A percentile compares a stretch with the other conserved stretches of the same genome.
Evolutionary conservation across 441 rosid genomes (phyloP).

Genomic region (Hypseocharis bilobata): DNA sequence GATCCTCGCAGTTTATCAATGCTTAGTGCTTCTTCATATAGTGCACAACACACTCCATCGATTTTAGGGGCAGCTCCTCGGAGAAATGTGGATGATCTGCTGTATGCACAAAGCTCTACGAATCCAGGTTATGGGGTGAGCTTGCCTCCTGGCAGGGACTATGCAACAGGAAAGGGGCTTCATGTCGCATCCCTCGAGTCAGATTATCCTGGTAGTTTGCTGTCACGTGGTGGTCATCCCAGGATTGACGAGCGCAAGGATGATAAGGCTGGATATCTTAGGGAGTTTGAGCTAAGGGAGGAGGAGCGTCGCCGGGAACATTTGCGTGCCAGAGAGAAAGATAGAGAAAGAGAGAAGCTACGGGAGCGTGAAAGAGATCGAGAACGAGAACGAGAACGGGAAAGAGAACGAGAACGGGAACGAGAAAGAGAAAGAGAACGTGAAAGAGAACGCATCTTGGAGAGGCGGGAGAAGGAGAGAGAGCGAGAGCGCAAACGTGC

Average conservation of each 20-base stretch:
- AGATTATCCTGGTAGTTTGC: slow-evolving; percentile 48
- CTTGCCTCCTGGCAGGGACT: slow-evolving; percentile 96
- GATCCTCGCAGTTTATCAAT: slow-evolving; percentile 62
- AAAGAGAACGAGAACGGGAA: slow-evolving; percentile 16
- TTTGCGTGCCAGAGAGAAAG: slow-evolving; percentile 78
- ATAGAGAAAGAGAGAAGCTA: slow-evolving; percentile 69
- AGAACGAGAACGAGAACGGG: slow-evolving; percentile 46
- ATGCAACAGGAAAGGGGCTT: slow-evolving; percentile 78
- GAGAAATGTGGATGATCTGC: slow-evolving; percentile 69
- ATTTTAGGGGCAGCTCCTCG: slow-evolving; percentile 87
- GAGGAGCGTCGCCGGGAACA: slow-evolving; percentile 81
- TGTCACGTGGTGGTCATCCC: slow-evolving; percentile 47
- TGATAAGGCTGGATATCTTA: slow-evolving; percentile 86
- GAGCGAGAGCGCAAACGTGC: slow-evolving; percentile 67
- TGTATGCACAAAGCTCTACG: slow-evolving; percentile 52
- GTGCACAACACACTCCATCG: slow-evolving; percentile 66
- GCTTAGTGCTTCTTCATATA: slow-evolving; percentile 54
- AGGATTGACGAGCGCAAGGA: slow-evolving; percentile 72
- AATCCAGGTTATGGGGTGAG: slow-evolving; percentile 99
- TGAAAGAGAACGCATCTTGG: slow-evolving; percentile 57
- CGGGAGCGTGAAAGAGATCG: slow-evolving; percentile 52
- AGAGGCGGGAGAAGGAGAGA: slow-evolving; percentile 71
- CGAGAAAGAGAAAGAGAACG: slow-evolving; percentile 25
- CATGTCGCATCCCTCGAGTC: slow-evolving; percentile 58
- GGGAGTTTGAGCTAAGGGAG: slow-evolving; percentile 81